These are phyloP conservation scores for Hansenula lynferdii DNA, from an alignment of 1,139 yeast species.

Conservation along the genomic window DNA sequence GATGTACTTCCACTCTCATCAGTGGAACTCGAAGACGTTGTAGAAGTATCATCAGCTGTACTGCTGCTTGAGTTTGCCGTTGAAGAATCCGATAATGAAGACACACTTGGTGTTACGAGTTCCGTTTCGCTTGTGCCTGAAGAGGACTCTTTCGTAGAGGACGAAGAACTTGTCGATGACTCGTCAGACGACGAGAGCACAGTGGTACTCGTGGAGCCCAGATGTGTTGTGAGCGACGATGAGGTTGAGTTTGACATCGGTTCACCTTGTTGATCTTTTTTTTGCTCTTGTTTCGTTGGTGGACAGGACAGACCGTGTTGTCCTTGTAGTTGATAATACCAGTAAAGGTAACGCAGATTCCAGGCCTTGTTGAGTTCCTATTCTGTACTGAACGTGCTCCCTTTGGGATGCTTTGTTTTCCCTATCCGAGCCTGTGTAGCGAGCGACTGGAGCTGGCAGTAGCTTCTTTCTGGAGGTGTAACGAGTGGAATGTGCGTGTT, in stretches of 20 bases:
- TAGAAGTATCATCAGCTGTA: not conserved
- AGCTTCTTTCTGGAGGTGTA: too few species aligned
- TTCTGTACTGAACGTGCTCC: too few species aligned
- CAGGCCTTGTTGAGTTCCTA: too few species aligned
- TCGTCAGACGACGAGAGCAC: not conserved
- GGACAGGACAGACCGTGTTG: not conserved
- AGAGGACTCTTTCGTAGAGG: not conserved
- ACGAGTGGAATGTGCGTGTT: too few species aligned
- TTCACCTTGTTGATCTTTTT: not conserved
- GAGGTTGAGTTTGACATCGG: constrained; percentile 2
- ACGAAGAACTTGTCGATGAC: not conserved
- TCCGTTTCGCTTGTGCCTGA: not conserved
- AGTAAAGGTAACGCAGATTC: too few species aligned
- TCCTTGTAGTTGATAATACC: too few species aligned
- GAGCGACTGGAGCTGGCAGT: too few species aligned
- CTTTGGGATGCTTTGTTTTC: too few species aligned
- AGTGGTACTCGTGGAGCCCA: constrained; percentile 3
- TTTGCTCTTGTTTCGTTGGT: not conserved
- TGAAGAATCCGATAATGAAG: not conserved
- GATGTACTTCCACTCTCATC: too few species aligned
- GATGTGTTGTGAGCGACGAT: not conserved
- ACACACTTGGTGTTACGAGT: not conserved
- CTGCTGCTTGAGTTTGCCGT: not conserved
- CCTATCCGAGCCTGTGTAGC: too few species aligned
- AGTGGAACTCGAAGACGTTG: not conserved